Evolutionary conservation across 148 eudicot species (phyloP).

Genomic region (Rheum nobile): DNA sequence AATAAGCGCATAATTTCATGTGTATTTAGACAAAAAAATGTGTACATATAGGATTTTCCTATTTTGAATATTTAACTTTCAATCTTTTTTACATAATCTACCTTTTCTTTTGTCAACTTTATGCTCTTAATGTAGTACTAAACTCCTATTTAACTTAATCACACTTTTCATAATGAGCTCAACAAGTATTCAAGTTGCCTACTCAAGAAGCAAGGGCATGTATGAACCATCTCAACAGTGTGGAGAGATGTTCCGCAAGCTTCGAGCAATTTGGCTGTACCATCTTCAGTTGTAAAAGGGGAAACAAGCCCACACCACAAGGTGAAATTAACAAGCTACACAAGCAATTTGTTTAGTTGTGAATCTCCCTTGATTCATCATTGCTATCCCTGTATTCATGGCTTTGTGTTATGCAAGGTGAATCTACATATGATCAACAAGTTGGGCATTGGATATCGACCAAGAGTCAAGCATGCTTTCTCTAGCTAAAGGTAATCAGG

Average conservation of each 20-base stretch:
- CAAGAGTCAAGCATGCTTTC: constrained; percentile 33
- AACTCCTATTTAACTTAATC: background rate
- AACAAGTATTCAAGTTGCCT: constrained; percentile 46
- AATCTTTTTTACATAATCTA: background rate
- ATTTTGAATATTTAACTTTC: background rate
- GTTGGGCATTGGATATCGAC: no score
- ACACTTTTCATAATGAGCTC: constrained; percentile 32
- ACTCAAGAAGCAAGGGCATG: constrained; percentile 44
- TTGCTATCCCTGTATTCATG: background rate
- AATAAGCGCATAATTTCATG: no score
- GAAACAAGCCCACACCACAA: constrained; percentile 38
- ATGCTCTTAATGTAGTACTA: background rate
- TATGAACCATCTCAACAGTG: constrained; percentile 57
- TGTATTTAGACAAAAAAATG: no score
- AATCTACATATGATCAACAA: constrained; percentile 42
- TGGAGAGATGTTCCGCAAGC: constrained; percentile 67
- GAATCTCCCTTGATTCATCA: background rate
- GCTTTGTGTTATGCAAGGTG: constrained; percentile 27
- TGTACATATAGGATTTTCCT: no score
- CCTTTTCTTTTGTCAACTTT: background rate
- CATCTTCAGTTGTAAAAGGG: constrained; percentile 24
- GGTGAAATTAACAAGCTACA: constrained; percentile 23
- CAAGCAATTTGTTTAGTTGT: background rate
- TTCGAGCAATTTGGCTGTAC: constrained; percentile 27
- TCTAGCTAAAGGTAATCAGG: constrained; percentile 73